These are phyloP conservation scores for Porogramme epimiltina DNA, from an alignment of 1,284 basidiomycete species.

Conservation along the genomic window DNA sequence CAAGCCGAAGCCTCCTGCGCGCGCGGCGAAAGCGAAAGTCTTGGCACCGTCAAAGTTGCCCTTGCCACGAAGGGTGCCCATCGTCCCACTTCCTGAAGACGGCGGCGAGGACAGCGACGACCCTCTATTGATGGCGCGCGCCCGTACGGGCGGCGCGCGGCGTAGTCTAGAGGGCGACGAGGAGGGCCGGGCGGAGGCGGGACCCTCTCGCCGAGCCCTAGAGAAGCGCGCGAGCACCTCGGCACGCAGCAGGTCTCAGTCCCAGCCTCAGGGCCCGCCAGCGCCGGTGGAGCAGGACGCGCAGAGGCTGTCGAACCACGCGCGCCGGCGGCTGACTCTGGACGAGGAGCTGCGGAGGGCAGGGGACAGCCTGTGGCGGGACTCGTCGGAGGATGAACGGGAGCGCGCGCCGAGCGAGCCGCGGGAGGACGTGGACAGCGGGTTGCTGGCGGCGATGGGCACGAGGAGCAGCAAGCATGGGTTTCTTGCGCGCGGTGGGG, in stretches of 20 bases:
- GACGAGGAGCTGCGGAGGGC: slow-evolving; percentile 65
- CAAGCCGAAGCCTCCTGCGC: slow-evolving; percentile 55
- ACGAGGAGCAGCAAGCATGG: slow-evolving; percentile 52
- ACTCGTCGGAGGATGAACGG: slow-evolving; percentile 17
- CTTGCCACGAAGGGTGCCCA: slow-evolving; percentile 14
- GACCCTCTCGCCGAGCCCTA: neutral
- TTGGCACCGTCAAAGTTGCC: slow-evolving; percentile 6
- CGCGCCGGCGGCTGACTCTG: slow-evolving; percentile 50
- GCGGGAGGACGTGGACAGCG: slow-evolving; percentile 40
- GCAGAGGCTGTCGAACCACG: slow-evolving; percentile 23
- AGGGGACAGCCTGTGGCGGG: slow-evolving; percentile 34
- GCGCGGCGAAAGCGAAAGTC: slow-evolving; percentile 23
- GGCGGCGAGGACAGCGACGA: slow-evolving; percentile 26
- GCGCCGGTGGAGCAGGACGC: slow-evolving; percentile 1
- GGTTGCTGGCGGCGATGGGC: slow-evolving; percentile 53
- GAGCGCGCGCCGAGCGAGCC: slow-evolving; percentile 29
- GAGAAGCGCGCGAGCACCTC: slow-evolving; percentile 1
- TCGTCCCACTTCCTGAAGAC: neutral
- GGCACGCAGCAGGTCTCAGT: slow-evolving; percentile 6
- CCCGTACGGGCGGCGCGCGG: neutral
- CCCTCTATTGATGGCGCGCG: slow-evolving; percentile 12
- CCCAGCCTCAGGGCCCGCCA: slow-evolving; percentile 2
- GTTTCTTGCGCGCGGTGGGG: slow-evolving; percentile 75
- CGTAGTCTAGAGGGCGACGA: neutral
- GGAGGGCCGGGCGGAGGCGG: neutral